A percentile compares a stretch with the other conserved stretches of the same genome.
phyloP scores from a whole-genome alignment of 768 basidiomycete genomes.

The Hydnum rufescens region DNA sequence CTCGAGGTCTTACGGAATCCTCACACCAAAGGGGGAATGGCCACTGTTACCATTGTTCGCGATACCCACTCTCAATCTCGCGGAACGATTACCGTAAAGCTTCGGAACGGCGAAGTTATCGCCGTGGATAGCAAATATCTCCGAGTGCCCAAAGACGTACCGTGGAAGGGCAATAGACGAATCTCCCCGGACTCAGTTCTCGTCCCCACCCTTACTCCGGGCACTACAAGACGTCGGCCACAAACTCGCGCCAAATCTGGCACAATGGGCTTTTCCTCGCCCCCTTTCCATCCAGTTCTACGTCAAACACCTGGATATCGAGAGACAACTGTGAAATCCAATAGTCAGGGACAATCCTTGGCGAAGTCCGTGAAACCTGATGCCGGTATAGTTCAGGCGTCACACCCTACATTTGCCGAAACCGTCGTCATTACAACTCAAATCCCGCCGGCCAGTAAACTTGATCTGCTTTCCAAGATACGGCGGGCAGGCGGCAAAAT shows the following conservation, averaged over 20 bases:
- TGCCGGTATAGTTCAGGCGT: no score
- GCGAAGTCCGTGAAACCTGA: no score
- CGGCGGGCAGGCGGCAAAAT: constrained; percentile 10
- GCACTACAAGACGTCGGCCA: no score
- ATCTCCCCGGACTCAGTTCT: no score
- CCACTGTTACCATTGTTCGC: not conserved
- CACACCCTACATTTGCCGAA: no score
- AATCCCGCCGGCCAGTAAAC: not conserved
- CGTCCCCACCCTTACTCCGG: no score
- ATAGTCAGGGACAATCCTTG: no score
- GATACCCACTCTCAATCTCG: not conserved
- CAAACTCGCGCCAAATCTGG: no score
- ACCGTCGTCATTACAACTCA: not conserved
- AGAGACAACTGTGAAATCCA: no score
- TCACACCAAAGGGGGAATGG: not conserved
- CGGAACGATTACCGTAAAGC: not conserved
- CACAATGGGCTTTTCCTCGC: no score
- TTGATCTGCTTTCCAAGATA: not conserved
- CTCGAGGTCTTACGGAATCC: not conserved
- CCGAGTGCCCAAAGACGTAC: not conserved
- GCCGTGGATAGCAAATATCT: not conserved
- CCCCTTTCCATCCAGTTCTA: no score
- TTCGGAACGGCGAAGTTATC: not conserved
- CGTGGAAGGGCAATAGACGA: not conserved
- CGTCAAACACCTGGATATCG: no score